phyloP scores from a whole-genome alignment of 2,329 filamentous ascomycete genomes.

The Pseudophaeomoniella oleicola region DNA sequence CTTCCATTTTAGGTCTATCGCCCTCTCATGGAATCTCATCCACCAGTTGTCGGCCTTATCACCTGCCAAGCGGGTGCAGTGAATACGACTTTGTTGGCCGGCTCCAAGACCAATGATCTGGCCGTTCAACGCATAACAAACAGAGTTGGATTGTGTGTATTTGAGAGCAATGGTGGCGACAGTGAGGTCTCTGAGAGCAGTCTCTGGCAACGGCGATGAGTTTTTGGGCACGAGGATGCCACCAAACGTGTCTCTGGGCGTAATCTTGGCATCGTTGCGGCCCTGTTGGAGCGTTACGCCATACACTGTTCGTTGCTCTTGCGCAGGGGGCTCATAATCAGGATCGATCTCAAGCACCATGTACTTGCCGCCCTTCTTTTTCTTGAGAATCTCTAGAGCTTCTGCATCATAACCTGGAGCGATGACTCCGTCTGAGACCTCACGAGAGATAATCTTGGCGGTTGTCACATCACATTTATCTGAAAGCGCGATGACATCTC shows the following conservation, averaged over 20 bases:
- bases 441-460: slow-evolving; percentile 92
- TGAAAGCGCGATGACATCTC: slow-evolving; percentile 87
- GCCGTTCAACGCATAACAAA: slow-evolving; percentile 90
- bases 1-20: slow-evolving; percentile 86
- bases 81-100: slow-evolving; percentile 93
- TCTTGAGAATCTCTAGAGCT: slow-evolving; percentile 79
- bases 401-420: slow-evolving; percentile 74
- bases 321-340: slow-evolving; percentile 57
- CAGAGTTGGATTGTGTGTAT: slow-evolving; percentile 98
- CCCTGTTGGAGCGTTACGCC: slow-evolving; percentile 78
- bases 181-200: slow-evolving; percentile 75
- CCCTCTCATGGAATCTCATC: slow-evolving; percentile 91
- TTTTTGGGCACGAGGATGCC: slow-evolving; percentile 79
- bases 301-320: slow-evolving; percentile 78
- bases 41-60: slow-evolving; percentile 99
- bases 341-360: slow-evolving; percentile 90
- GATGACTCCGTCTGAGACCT: slow-evolving; percentile 94
- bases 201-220: slow-evolving; percentile 51
- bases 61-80: slow-evolving; percentile 92
- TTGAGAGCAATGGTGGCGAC: slow-evolving; percentile 95
- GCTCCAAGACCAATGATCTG: slow-evolving; percentile 90
- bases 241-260: slow-evolving; percentile 65
- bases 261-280: slow-evolving; percentile 83
- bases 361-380: slow-evolving; percentile 98
- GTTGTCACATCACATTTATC: slow-evolving; percentile 83